Conservation (phyloP, 2,329 filamentous ascomycete genomes). For the Emergomyces africanus region DNA sequence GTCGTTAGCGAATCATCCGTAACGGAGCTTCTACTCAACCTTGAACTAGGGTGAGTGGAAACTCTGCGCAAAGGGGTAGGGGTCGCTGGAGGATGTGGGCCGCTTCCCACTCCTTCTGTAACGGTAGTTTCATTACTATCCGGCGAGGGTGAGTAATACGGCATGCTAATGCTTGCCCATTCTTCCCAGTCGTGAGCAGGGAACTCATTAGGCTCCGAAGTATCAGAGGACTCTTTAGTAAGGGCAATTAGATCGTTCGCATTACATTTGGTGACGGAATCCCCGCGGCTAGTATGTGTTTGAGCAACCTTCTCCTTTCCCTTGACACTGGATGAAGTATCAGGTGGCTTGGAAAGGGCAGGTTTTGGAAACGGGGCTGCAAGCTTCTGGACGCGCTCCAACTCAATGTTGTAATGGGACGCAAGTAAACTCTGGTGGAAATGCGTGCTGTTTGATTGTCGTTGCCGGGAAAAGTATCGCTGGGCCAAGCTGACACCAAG, state of each 20-base stretch:
- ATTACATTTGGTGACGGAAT: slow-evolving; percentile 42
- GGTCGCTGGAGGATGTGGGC: slow-evolving; percentile 41
- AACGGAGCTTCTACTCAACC: slow-evolving; percentile 33
- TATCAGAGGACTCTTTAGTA: slow-evolving; percentile 31
- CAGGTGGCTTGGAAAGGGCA: slow-evolving; percentile 35
- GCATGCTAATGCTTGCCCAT: slow-evolving; percentile 68
- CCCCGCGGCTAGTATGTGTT: slow-evolving; percentile 24
- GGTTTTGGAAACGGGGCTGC: slow-evolving; percentile 72
- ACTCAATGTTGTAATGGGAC: slow-evolving; percentile 64
- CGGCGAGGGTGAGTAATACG: slow-evolving; percentile 52
- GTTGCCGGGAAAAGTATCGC: slow-evolving; percentile 80
- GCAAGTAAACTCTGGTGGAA: slow-evolving; percentile 62
- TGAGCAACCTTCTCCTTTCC: slow-evolving; percentile 57
- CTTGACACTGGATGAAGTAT: slow-evolving; percentile 47
- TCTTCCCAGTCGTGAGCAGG: slow-evolving; percentile 48
- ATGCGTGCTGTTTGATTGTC: slow-evolving; percentile 49
- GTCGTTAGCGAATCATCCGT: slow-evolving; percentile 41
- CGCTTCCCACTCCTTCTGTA: slow-evolving; percentile 28
- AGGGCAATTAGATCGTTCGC: slow-evolving; percentile 76
- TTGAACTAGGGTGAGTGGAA: slow-evolving; percentile 42
- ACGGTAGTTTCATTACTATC: slow-evolving; percentile 19
- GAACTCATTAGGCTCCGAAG: slow-evolving; percentile 18
- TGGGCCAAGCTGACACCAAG: slow-evolving; percentile 79
- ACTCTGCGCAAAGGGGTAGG: slow-evolving; percentile 63
- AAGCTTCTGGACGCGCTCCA: slow-evolving; percentile 72